Conservation (phyloP, 352 stramenopile genomes). For the Phytophthora pistaciae region DNA sequence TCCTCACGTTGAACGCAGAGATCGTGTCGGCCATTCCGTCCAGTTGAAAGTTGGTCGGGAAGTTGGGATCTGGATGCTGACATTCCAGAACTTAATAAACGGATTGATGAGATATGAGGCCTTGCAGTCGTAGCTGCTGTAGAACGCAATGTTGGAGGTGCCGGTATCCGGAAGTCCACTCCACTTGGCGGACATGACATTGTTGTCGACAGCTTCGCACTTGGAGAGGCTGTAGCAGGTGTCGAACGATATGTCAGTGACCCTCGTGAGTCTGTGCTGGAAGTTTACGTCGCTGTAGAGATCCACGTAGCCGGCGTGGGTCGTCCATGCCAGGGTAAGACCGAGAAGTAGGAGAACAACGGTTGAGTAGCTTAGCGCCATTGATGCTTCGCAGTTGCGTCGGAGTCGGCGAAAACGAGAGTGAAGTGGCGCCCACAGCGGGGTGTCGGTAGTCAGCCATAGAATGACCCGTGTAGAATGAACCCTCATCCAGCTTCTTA, state of each 20-base stretch:
- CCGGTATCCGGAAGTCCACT: background rate
- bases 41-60: background rate
- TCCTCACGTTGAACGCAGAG: background rate
- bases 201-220: background rate
- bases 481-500: too few species aligned
- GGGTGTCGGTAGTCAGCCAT: too few species aligned
- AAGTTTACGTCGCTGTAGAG: background rate
- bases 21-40: background rate
- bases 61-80: background rate
- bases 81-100: background rate
- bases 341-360: background rate
- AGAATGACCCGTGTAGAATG: too few species aligned
- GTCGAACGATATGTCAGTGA: background rate
- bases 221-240: background rate
- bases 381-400: background rate
- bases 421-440: too few species aligned
- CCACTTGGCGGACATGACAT: background rate
- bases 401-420: background rate
- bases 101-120: too few species aligned
- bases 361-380: background rate
- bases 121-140: background rate
- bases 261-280: background rate
- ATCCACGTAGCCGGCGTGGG: slow-evolving; percentile 1
- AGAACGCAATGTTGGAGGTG: background rate
- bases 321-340: background rate